These are phyloP conservation scores for Bryum argenteum DNA, from an alignment of 225 moss, liverwort and hornwort genomes.

Conservation along the genomic window DNA sequence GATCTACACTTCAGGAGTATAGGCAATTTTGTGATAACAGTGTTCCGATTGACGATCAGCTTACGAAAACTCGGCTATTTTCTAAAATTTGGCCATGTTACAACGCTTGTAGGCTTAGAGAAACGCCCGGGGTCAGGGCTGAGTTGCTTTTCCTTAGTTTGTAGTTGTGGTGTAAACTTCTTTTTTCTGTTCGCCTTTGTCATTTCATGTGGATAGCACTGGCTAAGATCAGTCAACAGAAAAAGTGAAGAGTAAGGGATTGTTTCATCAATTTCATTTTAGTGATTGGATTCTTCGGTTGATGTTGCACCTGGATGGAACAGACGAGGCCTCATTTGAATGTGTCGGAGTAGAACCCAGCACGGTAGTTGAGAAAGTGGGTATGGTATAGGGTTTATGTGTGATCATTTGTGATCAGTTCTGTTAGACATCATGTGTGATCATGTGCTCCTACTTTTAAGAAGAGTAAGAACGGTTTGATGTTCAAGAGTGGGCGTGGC, in stretches of 20 bases:
- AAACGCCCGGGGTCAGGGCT: background rate
- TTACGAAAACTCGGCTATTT: slow-evolving; percentile 3
- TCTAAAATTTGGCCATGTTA: slow-evolving; percentile 8
- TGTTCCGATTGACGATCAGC: background rate
- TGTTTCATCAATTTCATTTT: slow-evolving; percentile 21
- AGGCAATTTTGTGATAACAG: slow-evolving; percentile 3
- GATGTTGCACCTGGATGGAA: slow-evolving; percentile 24
- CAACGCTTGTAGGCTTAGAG: background rate
- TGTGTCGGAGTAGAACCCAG: slow-evolving; percentile 23
- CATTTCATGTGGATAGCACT: background rate
- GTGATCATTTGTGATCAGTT: slow-evolving; percentile 17
- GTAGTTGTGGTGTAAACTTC: background rate
- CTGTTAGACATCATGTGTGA: too few species aligned
- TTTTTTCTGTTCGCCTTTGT: background rate
- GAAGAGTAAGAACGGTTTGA: background rate
- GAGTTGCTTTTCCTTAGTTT: background rate
- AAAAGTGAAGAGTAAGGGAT: background rate
- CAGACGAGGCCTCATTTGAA: slow-evolving; percentile 21
- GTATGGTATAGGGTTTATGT: slow-evolving; percentile 10
- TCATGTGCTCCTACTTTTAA: too few species aligned
- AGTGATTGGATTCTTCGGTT: slow-evolving; percentile 22
- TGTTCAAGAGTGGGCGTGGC: background rate
- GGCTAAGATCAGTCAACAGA: slow-evolving; percentile 5
- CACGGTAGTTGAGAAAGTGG: slow-evolving; percentile 21
- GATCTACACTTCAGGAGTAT: background rate